Conservation (phyloP, 164 flowering plant genomes). For the Litsea cubeba region DNA sequence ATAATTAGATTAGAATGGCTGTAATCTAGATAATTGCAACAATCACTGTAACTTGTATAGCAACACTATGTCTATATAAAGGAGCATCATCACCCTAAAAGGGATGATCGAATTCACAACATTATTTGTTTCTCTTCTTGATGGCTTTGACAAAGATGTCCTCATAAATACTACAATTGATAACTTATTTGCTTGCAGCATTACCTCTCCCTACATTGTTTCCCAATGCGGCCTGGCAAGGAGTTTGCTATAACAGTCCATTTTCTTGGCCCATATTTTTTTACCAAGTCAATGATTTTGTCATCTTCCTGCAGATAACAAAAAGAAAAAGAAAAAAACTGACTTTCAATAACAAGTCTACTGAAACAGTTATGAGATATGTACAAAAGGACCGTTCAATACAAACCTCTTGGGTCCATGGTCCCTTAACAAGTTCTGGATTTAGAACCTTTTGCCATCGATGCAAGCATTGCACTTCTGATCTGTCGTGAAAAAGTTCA, state of each 20-base stretch:
- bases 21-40: too few species aligned
- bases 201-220: conserved; percentile 98
- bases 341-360: neutral
- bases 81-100: too few species aligned
- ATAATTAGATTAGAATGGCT: too few species aligned
- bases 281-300: conserved; percentile 64
- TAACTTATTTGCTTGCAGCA: neutral
- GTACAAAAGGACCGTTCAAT: neutral
- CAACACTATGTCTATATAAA: too few species aligned
- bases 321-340: conserved; percentile 5
- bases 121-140: too few species aligned
- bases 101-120: too few species aligned
- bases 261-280: conserved; percentile 80
- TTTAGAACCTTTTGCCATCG: conserved; percentile 98
- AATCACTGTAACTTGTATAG: too few species aligned
- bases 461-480: conserved; percentile 97
- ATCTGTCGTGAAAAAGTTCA: conserved; percentile 82
- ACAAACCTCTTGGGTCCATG: conserved; percentile 93
- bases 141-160: neutral
- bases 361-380: neutral
- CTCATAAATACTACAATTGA: neutral
- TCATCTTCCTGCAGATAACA: conserved; percentile 73
- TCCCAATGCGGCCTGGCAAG: conserved; percentile 96
- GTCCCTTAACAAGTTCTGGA: conserved; percentile 96
- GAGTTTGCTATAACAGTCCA: conserved; percentile 94